phyloP scores from a whole-genome alignment of 139 green algal species.

The Nannochloris sp. region DNA sequence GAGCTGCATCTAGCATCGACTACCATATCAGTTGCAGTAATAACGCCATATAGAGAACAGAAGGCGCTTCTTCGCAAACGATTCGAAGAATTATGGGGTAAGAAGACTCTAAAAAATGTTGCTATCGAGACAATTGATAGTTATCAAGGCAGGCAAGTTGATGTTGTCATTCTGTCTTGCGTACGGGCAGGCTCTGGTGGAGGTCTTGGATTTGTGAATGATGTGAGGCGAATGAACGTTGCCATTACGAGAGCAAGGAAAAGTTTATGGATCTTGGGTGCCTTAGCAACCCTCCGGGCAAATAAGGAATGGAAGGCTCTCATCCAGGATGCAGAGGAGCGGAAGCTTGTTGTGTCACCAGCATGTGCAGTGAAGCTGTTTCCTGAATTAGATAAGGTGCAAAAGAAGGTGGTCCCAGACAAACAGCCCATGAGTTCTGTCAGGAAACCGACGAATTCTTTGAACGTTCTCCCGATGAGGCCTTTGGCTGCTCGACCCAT shows the following conservation, averaged over 20 bases:
- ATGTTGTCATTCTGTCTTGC: conserved; percentile 87
- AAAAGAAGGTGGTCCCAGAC: no score
- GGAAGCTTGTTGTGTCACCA: conserved; percentile 45
- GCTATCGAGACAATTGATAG: conserved; percentile 83
- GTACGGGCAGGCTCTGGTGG: conserved; percentile 45
- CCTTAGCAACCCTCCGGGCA: conserved; percentile 36
- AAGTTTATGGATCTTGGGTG: conserved; percentile 72
- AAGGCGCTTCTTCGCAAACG: conserved; percentile 41
- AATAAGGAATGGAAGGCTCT: conserved; percentile 52
- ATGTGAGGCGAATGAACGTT: conserved; percentile 78
- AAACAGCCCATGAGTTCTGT: no score
- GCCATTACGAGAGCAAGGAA: conserved; percentile 71
- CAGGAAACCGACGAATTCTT: no score
- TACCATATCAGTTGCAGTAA: conserved; percentile 50
- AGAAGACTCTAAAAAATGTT: conserved; percentile 33
- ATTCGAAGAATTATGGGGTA: conserved; percentile 47
- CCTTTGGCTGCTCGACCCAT: no score
- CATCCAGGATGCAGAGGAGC: conserved; percentile 30
- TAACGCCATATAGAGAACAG: conserved; percentile 85
- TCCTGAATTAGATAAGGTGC: conserved; percentile 16
- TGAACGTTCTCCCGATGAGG: no score
- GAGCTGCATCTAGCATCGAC: not conserved
- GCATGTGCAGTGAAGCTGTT: conserved; percentile 40
- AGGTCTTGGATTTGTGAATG: conserved; percentile 38
- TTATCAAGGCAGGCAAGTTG: conserved; percentile 89